Conservation (phyloP, 2,329 filamentous ascomycete genomes). For the Fusarium acutatum region DNA sequence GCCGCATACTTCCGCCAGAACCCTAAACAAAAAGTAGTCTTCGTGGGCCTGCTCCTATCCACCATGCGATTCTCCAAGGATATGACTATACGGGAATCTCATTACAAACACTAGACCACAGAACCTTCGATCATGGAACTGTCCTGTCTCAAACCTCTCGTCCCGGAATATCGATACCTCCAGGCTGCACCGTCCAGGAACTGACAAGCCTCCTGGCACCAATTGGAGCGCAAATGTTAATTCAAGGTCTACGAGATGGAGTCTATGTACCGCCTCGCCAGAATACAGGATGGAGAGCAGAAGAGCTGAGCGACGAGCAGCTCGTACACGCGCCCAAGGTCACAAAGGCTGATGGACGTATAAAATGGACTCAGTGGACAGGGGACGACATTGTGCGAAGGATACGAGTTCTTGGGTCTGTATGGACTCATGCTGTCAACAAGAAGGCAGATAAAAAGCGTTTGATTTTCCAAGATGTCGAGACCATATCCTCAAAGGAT, state of each 20-base stretch:
- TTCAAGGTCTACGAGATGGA: conserved; percentile 68
- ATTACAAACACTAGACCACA: conserved; percentile 84
- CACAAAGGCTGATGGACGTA: conserved; percentile 66
- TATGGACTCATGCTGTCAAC: conserved; percentile 65
- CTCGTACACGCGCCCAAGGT: conserved; percentile 76
- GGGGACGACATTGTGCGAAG: conserved; percentile 63
- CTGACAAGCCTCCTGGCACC: conserved; percentile 62
- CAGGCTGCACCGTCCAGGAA: conserved; percentile 53
- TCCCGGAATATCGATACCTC: conserved; percentile 63
- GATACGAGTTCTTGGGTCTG: conserved; percentile 67
- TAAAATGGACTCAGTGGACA: conserved; percentile 67
- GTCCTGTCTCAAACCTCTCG: conserved; percentile 75
- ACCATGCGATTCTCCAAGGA: conserved; percentile 78
- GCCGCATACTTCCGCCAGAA: background rate
- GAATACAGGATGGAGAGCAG: conserved; percentile 45
- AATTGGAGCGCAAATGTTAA: conserved; percentile 75
- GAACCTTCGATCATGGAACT: conserved; percentile 79
- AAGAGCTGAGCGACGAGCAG: conserved; percentile 20
- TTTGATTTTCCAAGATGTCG: conserved; percentile 51
- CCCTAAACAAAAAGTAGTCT: conserved; percentile 61
- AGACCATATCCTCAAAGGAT: conserved; percentile 26
- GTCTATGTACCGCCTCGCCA: conserved; percentile 71
- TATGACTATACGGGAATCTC: conserved; percentile 75
- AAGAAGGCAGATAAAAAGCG: conserved; percentile 43
- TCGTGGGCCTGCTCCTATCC: conserved; percentile 85